These are phyloP conservation scores for Massarina eburnea DNA, from an alignment of 2,329 filamentous ascomycete genomes.

Conservation along the genomic window DNA sequence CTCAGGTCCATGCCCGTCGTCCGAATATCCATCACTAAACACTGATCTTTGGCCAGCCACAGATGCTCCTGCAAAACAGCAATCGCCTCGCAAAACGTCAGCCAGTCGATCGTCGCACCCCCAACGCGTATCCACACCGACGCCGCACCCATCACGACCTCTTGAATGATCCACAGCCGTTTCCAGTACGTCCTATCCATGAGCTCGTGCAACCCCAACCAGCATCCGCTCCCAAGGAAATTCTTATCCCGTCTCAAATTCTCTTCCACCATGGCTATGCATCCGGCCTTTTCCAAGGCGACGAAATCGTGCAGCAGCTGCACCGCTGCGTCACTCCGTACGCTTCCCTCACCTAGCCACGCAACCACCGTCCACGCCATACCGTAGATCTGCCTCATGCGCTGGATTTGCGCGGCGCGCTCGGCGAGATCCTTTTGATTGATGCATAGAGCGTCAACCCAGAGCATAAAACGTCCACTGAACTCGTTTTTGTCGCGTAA, in stretches of 20 bases:
- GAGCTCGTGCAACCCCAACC: not conserved
- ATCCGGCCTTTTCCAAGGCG: not conserved
- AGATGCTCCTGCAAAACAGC: too few relatives aligned
- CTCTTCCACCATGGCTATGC: not conserved
- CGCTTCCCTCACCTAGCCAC: conserved; percentile 2
- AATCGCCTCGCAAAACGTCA: too few relatives aligned
- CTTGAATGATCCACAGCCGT: too few relatives aligned
- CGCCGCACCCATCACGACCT: too few relatives aligned
- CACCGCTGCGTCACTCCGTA: not conserved
- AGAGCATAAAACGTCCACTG: not conserved
- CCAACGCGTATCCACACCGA: too few relatives aligned
- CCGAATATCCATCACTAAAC: too few relatives aligned
- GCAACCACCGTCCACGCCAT: conserved; percentile 1
- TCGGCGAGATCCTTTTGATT: conserved; percentile 7
- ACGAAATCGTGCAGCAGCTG: conserved; percentile 5
- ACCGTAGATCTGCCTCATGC: conserved; percentile 6
- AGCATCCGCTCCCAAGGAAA: not conserved
- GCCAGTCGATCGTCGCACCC: too few relatives aligned
- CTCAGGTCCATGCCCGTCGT: too few relatives aligned
- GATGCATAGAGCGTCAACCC: conserved; percentile 9
- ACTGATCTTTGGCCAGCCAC: too few relatives aligned
- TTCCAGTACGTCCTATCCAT: too few relatives aligned
- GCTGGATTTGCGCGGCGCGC: conserved; percentile 1
- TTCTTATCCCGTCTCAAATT: not conserved
- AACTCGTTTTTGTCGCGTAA: not conserved